Conservation (phyloP, 176 grass and related monocot species). For the Rhynchospora breviuscula region DNA sequence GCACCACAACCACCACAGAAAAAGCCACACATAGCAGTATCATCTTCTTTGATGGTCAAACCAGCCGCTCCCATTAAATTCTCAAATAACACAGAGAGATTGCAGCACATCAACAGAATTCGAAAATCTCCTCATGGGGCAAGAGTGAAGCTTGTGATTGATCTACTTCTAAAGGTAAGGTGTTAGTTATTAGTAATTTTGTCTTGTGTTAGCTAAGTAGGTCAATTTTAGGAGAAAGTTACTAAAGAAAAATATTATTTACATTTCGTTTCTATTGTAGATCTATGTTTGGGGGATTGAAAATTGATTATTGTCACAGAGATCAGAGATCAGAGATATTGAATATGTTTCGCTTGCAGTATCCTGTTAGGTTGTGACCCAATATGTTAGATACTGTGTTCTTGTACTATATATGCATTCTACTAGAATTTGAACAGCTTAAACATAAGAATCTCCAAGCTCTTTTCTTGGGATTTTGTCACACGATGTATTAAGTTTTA, state of each 20-base stretch:
- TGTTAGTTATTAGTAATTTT: neutral
- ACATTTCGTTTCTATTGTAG: no score
- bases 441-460: no score
- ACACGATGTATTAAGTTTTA: neutral
- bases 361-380: no score
- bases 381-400: neutral
- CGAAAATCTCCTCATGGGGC: constrained; percentile 69
- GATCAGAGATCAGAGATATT: no score
- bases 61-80: constrained; percentile 45
- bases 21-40: neutral
- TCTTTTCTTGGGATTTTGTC: neutral
- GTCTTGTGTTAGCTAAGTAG: neutral
- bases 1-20: constrained; percentile 32
- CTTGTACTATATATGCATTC: neutral
- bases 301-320: no score
- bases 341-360: no score
- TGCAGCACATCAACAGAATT: constrained; percentile 66
- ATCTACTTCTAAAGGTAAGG: constrained; percentile 65
- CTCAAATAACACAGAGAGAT: constrained; percentile 79
- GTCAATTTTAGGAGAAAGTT: neutral
- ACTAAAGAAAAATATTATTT: no score
- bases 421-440: neutral
- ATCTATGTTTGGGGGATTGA: no score
- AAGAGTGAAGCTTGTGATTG: constrained; percentile 71
- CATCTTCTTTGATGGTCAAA: constrained; percentile 31